phyloP scores from a whole-genome alignment of 805 yeast genomes.

The Cyberlindnera suaveolens region DNA sequence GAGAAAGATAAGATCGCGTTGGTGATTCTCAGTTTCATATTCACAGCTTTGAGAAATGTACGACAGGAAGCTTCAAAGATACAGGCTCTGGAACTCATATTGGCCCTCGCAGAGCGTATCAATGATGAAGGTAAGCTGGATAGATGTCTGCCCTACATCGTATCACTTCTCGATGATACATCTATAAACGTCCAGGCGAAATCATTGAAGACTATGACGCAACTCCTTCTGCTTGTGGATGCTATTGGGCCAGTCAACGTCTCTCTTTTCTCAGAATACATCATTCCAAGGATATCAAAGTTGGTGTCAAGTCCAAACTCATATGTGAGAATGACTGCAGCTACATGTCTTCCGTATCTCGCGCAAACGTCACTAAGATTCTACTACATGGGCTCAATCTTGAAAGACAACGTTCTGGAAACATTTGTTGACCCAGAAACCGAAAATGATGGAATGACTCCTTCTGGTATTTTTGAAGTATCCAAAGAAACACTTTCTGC shows the following conservation, averaged over 20 bases:
- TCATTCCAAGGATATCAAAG: constrained; percentile 61
- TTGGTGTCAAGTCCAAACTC: constrained; percentile 33
- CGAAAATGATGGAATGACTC: constrained; percentile 32
- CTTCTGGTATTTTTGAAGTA: constrained; percentile 28
- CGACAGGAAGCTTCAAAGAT: constrained; percentile 53
- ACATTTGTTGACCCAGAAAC: constrained; percentile 39
- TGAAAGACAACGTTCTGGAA: constrained; percentile 32
- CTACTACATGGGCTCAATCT: constrained; percentile 51
- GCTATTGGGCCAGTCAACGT: constrained; percentile 70
- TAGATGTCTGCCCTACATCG: constrained; percentile 74
- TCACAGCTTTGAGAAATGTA: constrained; percentile 56
- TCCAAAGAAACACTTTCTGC: constrained; percentile 40
- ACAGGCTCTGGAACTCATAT: constrained; percentile 68
- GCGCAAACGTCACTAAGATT: constrained; percentile 60
- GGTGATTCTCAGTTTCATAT: constrained; percentile 49
- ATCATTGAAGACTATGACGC: constrained; percentile 62
- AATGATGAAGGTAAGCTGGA: constrained; percentile 84
- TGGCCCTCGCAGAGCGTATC: constrained; percentile 69
- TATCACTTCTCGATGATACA: constrained; percentile 64
- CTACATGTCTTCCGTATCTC: constrained; percentile 66
- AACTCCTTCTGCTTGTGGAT: constrained; percentile 57
- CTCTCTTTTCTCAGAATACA: constrained; percentile 72
- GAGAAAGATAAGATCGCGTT: constrained; percentile 43
- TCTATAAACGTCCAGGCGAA: constrained; percentile 59
- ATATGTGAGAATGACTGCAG: constrained; percentile 60